These are phyloP conservation scores for Halophytophthora batemanensis DNA, from an alignment of 352 stramenopile species.

Conservation along the genomic window DNA sequence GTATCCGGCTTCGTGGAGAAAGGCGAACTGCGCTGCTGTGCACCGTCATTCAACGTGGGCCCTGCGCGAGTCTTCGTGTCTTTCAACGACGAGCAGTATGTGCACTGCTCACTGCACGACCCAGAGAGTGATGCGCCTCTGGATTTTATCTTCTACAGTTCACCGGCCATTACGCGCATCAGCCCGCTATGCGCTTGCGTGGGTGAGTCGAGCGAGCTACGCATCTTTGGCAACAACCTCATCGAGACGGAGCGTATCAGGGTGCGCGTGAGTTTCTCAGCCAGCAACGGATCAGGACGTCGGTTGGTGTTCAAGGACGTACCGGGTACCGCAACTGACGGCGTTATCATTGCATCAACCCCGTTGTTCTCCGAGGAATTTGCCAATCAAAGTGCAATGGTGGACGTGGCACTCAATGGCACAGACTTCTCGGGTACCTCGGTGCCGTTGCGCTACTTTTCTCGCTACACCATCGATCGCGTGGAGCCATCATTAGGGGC, in stretches of 20 bases:
- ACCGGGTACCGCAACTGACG: slow-evolving; percentile 35
- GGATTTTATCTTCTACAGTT: slow-evolving; percentile 78
- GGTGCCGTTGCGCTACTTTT: slow-evolving; percentile 55
- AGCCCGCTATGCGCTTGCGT: slow-evolving; percentile 61
- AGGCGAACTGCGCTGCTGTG: slow-evolving; percentile 59
- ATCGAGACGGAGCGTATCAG: slow-evolving; percentile 80
- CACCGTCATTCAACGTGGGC: slow-evolving; percentile 60
- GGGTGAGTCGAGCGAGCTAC: slow-evolving; percentile 42
- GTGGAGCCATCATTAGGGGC: slow-evolving; percentile 50
- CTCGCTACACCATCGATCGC: slow-evolving; percentile 35
- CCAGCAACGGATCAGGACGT: slow-evolving; percentile 19
- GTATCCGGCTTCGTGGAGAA: slow-evolving; percentile 68
- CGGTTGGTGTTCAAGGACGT: slow-evolving; percentile 30
- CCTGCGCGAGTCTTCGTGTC: slow-evolving; percentile 56
- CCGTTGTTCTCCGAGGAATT: slow-evolving; percentile 50
- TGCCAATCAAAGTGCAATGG: slow-evolving; percentile 37
- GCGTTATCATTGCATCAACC: slow-evolving; percentile 46
- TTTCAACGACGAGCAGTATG: slow-evolving; percentile 78
- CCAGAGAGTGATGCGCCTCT: slow-evolving; percentile 33
- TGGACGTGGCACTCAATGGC: slow-evolving; percentile 66
- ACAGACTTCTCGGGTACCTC: slow-evolving; percentile 59
- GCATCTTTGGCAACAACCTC: slow-evolving; percentile 58
- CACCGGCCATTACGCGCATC: slow-evolving; percentile 43
- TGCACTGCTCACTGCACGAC: slow-evolving; percentile 57
- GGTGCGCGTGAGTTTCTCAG: slow-evolving; percentile 40